phyloP scores from a whole-genome alignment of 2,329 filamentous ascomycete species.

The Cephalotrichum gorgonifer region DNA sequence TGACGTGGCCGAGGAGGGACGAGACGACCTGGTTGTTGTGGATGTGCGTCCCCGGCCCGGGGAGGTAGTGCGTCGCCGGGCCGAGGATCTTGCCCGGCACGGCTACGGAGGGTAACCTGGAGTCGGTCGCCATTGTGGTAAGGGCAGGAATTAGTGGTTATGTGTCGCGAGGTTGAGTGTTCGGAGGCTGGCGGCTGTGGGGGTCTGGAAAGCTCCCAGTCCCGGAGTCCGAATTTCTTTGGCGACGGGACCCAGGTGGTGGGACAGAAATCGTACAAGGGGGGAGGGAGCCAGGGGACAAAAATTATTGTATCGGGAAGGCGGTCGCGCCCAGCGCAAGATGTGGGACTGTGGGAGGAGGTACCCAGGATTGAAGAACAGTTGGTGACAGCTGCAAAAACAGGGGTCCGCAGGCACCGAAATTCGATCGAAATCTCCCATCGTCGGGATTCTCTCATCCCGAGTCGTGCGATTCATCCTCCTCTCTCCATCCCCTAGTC shows the following conservation, averaged over 20 bases:
- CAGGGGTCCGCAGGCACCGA: not conserved
- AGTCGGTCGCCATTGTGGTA: constrained; percentile 21
- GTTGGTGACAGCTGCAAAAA: not conserved
- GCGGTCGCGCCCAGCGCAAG: not conserved
- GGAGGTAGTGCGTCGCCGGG: constrained; percentile 50
- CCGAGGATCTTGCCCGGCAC: constrained; percentile 79
- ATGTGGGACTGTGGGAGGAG: no score
- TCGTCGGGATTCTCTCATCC: constrained; percentile 5
- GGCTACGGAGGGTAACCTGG: constrained; percentile 37
- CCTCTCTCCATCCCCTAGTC: not conserved
- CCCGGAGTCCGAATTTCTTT: not conserved
- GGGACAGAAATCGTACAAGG: not conserved
- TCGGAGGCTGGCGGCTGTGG: not conserved
- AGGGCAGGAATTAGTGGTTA: not conserved
- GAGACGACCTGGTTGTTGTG: constrained; percentile 65
- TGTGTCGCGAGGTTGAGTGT: not conserved
- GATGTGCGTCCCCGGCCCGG: constrained; percentile 79
- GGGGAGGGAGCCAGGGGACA: not conserved
- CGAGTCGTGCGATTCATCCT: constrained; percentile 7
- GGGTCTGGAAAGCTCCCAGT: not conserved
- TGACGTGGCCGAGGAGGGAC: constrained; percentile 68
- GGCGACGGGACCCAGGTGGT: not conserved
- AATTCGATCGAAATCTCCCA: no score
- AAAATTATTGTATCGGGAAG: not conserved
- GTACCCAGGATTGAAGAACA: not conserved